A percentile compares a stretch with the other conserved stretches of the same genome.
Conservation (phyloP, 352 stramenopile species). For the Phytophthora megakarya region DNA sequence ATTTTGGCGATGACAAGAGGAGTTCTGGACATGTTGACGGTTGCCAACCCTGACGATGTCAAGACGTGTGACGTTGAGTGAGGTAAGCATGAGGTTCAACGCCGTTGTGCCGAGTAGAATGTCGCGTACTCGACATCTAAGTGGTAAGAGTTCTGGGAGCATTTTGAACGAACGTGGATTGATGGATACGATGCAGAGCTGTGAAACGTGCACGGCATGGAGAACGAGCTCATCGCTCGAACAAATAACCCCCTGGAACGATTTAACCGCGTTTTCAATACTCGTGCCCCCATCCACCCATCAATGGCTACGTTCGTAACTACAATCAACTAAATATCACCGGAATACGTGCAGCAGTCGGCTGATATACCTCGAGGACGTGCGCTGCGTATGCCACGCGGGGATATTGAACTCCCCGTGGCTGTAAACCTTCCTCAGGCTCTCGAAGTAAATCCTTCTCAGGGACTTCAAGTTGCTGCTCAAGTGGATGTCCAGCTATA, state of each 20-base stretch:
- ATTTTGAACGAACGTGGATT: neutral
- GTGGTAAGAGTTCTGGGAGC: neutral
- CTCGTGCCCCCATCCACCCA: neutral
- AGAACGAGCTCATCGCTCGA: neutral
- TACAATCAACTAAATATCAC: neutral
- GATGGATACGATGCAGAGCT: neutral
- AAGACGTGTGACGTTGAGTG: neutral
- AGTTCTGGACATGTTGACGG: neutral
- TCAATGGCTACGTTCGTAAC: neutral
- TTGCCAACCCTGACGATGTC: neutral
- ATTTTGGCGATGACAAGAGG: too few species aligned
- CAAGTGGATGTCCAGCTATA: too few species aligned
- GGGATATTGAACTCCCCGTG: neutral
- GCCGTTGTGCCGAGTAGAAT: neutral
- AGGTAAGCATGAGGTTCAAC: neutral
- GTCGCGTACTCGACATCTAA: neutral
- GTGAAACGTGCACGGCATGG: neutral
- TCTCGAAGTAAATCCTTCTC: too few species aligned
- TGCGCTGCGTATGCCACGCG: neutral
- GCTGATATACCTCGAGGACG: neutral
- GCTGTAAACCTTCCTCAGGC: neutral
- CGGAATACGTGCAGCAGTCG: neutral
- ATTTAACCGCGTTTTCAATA: neutral
- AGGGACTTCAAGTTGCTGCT: too few species aligned
- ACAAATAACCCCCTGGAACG: neutral